Base-by-base conservation (phyloP, 2,329 filamentous ascomycete genomes). In the Ceratocystiopsis minuta region DNA sequence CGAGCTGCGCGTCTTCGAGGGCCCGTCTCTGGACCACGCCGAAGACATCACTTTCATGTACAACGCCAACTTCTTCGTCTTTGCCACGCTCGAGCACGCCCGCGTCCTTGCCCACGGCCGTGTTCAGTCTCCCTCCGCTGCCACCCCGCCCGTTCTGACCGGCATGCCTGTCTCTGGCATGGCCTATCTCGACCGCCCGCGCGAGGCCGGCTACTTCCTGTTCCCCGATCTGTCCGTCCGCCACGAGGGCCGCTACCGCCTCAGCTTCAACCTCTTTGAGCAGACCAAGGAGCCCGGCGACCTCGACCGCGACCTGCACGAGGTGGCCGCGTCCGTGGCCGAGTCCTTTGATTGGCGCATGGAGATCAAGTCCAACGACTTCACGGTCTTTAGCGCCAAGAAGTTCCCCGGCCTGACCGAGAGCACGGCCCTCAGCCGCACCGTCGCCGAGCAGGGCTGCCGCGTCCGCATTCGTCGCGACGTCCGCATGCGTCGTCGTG, bases 51-150 rank as follows among this genome's bases (percentile, higher is more conserved):
- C 90, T 2, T 93, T 93, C 54, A 72, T 76, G 45, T 93, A 95
- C 66, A 88, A 93, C 55, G 87, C 87, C 55, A 94, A 93, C 61
- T 96, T 96, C 71, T 96, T 98, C 63, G 77, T 96, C 35, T 96
- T 85, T 54, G 84, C 87, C 40, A 95, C 86, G 6, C 69, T 98
- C 45, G 86, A 95, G 55, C 78, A 84, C 52, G 81, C 85, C 24
- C 81, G 87, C 34, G 74, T 77, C 28, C 80, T 95, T 45, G 85
- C 85, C 16, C 80, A 85, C 45, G 82, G 81, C 40, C 80, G 86
- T 50, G 75, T 83, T 37, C 74, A 76, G 51, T 68, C 69, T 13
- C 70, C 68, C 28, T 66, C 75, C n/a, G 72, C 80, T 12, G 73
- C 75, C 39, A 78, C 76, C 44, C 78, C 80, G 36, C 82, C 90